Percentiles rank a stretch among this genome's conserved stretches.
Conservation (phyloP, 2,329 filamentous ascomycete species). For the Paecilomyces fulvus region DNA sequence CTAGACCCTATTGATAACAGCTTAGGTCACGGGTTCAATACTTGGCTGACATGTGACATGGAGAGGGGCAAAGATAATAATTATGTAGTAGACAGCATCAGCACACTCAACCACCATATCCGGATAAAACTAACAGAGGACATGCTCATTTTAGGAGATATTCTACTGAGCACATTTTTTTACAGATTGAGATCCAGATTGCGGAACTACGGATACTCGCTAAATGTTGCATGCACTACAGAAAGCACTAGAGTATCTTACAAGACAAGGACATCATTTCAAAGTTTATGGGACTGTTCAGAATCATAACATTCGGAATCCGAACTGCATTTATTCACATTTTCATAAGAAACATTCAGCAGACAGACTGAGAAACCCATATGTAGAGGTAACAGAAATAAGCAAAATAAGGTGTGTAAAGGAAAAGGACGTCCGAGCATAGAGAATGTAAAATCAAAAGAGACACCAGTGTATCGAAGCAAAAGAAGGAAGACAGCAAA, state of each 20-base stretch:
- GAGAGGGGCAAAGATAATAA: background rate
- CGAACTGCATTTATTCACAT: background rate
- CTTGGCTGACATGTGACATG: background rate
- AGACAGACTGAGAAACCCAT: background rate
- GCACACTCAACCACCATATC: background rate
- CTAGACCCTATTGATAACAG: background rate
- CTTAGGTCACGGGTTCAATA: background rate
- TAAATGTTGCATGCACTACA: background rate
- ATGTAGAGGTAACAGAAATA: background rate
- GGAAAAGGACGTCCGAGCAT: background rate
- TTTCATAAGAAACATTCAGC: background rate
- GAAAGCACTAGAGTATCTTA: background rate
- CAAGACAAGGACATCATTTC: background rate
- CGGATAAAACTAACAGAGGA: background rate
- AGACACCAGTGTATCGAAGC: background rate
- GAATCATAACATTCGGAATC: background rate
- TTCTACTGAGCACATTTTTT: no score
- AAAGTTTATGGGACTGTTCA: background rate
- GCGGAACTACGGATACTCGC: no score
- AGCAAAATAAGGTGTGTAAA: background rate
- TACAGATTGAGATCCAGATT: no score
- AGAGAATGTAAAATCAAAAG: background rate
- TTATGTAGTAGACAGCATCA: background rate
- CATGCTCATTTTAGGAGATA: no score
- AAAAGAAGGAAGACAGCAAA: background rate